These are phyloP conservation scores for Stephania cephalantha DNA, from an alignment of 164 flowering plant species.

Conservation along the genomic window DNA sequence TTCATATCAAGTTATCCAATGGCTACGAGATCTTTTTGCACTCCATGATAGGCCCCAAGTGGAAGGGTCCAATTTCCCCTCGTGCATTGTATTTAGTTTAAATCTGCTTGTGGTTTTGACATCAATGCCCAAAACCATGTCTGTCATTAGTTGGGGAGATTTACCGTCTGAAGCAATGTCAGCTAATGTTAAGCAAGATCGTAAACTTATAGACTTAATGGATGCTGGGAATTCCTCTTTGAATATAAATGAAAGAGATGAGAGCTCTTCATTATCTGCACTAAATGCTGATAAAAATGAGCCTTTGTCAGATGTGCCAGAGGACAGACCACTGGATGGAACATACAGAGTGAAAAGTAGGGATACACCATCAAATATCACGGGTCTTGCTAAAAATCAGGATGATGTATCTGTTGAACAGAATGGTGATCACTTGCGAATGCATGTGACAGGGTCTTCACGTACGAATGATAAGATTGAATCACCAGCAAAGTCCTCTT, in stretches of 20 bases:
- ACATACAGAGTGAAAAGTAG: constrained; percentile 9
- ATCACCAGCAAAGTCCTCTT: constrained; percentile 17
- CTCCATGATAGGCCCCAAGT: constrained; percentile 90
- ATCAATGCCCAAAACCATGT: constrained; percentile 36
- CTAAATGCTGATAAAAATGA: constrained; percentile 12
- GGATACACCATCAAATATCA: constrained; percentile 13
- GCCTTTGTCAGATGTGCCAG: constrained; percentile 35
- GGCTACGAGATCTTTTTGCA: constrained; percentile 85
- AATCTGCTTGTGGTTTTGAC: constrained; percentile 63
- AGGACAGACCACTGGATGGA: constrained; percentile 37
- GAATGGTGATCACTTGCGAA: not conserved
- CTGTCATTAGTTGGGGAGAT: constrained; percentile 60
- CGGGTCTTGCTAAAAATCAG: constrained; percentile 19
- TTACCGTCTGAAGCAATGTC: constrained; percentile 20
- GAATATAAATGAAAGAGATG: constrained; percentile 23
- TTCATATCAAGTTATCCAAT: constrained; percentile 79
- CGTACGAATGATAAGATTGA: constrained; percentile 25
- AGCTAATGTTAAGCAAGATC: constrained; percentile 20
- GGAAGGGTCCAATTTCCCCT: constrained; percentile 91
- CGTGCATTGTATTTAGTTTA: constrained; percentile 70
- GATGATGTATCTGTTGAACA: not conserved
- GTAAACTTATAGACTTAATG: constrained; percentile 19
- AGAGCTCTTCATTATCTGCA: constrained; percentile 19
- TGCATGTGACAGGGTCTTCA: not conserved
- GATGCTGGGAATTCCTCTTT: constrained; percentile 22